Percentiles rank a stretch among this genome's conserved stretches.
phyloP scores from a whole-genome alignment of 306 rosid genomes.

The cucumber (Cucumis sativus) region Cucumber_9930_V3 NC_026659.2:25596501-25597000 shows the following conservation, averaged over 20 bases:
- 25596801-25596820: conserved; percentile 19
- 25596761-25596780: conserved; percentile 24
- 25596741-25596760: conserved; percentile 8
- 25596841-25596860: background rate
- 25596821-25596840: background rate
- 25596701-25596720: background rate
- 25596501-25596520: no score
- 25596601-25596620: background rate
- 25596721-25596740: background rate
- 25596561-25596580: background rate
- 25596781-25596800: conserved; percentile 45
- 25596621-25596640: background rate
- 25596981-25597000: background rate
- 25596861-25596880: background rate
- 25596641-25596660: background rate
- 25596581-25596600: background rate
- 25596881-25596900: background rate
- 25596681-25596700: background rate
- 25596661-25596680: background rate
- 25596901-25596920: background rate
- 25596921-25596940: background rate
- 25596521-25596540: no score
- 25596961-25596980: background rate
- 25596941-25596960: background rate
- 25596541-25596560: no score